Conservation (phyloP, 352 stramenopile genomes). For the Globisporangium spinosum region DNA sequence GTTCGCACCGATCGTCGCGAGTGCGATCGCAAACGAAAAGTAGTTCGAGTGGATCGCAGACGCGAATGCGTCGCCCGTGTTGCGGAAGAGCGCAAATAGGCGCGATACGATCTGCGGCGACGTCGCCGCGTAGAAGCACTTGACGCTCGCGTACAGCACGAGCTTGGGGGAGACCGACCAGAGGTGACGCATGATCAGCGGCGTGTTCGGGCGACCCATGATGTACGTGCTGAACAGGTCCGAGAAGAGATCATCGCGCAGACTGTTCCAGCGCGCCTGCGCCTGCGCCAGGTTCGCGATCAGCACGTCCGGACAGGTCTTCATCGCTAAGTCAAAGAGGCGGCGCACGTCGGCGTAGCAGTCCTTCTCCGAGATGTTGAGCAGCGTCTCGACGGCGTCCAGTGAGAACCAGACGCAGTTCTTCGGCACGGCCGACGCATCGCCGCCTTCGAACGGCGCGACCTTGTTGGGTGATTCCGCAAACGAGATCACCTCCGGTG, state of each 20-base stretch:
- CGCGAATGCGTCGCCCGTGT: slow-evolving; percentile 78
- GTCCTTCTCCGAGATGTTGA: slow-evolving; percentile 79
- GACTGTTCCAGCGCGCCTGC: slow-evolving; percentile 70
- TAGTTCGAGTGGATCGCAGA: slow-evolving; percentile 87
- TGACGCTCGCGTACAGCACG: slow-evolving; percentile 85
- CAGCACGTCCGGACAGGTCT: slow-evolving; percentile 79
- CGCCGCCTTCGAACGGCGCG: slow-evolving; percentile 81
- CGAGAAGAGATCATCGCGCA: slow-evolving; percentile 86
- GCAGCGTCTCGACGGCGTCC: slow-evolving; percentile 75
- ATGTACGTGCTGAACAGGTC: slow-evolving; percentile 87
- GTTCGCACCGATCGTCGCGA: slow-evolving; percentile 84
- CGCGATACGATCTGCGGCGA: slow-evolving; percentile 78
- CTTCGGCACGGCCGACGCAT: slow-evolving; percentile 77
- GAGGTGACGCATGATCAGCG: slow-evolving; percentile 84
- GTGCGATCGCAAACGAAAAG: slow-evolving; percentile 79
- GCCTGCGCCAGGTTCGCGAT: slow-evolving; percentile 84
- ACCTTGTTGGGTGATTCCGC: slow-evolving; percentile 77
- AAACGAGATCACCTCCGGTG: slow-evolving; percentile 79
- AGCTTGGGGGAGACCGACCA: slow-evolving; percentile 84
- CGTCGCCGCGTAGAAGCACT: slow-evolving; percentile 81
- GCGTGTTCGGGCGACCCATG: slow-evolving; percentile 80
- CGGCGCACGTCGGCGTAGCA: slow-evolving; percentile 80
- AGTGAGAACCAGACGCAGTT: slow-evolving; percentile 88
- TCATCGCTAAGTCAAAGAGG: slow-evolving; percentile 78
- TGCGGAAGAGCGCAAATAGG: slow-evolving; percentile 81